Evolutionary conservation across 495 filamentous ascomycete species (phyloP), one percentile per base, ranked within the genome.

Genomic region (Neurospora sp.): DNA sequence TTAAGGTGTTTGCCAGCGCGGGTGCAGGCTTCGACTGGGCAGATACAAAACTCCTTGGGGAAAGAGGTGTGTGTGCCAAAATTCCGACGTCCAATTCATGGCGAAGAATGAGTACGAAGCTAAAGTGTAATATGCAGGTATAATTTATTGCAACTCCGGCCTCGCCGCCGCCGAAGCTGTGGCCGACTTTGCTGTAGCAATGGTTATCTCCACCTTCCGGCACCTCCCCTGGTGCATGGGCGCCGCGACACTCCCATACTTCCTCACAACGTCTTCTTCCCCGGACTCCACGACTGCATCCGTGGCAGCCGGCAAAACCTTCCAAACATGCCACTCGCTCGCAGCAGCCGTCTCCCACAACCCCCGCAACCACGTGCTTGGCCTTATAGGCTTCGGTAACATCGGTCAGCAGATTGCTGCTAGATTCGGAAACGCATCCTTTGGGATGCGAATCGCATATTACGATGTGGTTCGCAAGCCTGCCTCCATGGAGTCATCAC

Each of bases 21-120:
- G 92, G 91, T 14, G 90, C 92, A 16, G 91, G 91, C 4, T 93
- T 90, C 75, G 91, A 94, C 79, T 93, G 92, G 91, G 91, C 89
- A 40, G 90, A 94, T 77, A 90, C 88, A 27, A 84, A 88, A 77
- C 75, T 86, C n/a, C 78, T 94, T 73, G 92, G 89, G 7, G 86
- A 90, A 78, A 84, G 83, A 77, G 91, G 91, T 93, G 83, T 72
- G 86, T 75, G 14, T 2, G 3, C 10, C 1, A 1, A 39, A 18
- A 14, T 42, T 2, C 66, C 8, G 3, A 38, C 2, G 16, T 14
- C 14, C 35, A 1, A 0, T 8, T 31, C 9, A 7, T 3, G 9
- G 42, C 14, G 18, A 44, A 9, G 14, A 18, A 46, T 14, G 20
- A 3, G 10, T 27, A 35, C n/a, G 31, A 71, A 41, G 12, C 59